These are phyloP conservation scores for Salix koriyanagi DNA, from an alignment of 345 rosid genomes.

Conservation along the genomic window DNA sequence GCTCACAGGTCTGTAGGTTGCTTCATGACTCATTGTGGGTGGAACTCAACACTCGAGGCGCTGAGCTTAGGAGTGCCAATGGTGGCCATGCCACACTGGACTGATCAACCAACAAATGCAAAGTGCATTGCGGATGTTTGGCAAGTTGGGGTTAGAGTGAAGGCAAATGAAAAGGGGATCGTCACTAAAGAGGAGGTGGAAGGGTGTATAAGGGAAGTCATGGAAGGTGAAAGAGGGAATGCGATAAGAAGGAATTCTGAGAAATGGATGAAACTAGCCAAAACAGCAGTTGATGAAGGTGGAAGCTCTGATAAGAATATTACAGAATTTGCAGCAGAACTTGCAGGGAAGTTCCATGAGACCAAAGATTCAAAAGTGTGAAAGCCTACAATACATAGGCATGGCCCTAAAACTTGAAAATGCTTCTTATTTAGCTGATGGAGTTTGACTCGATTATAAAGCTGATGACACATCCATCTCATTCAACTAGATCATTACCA, in stretches of 20 bases:
- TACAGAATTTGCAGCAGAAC: slow-evolving; percentile 5
- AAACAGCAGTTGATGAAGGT: slow-evolving; percentile 10
- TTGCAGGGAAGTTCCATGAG: neutral
- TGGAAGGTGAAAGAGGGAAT: slow-evolving; percentile 11
- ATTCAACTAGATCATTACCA: too few relatives aligned
- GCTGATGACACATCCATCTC: too few relatives aligned
- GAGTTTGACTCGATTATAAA: too few relatives aligned
- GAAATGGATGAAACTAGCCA: slow-evolving; percentile 21
- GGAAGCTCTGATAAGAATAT: slow-evolving; percentile 3
- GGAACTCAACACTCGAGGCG: slow-evolving; percentile 26
- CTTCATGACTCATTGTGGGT: slow-evolving; percentile 19
- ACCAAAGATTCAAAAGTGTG: neutral
- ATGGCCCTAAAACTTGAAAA: too few relatives aligned
- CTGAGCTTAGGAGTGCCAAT: slow-evolving; percentile 25
- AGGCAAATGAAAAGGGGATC: slow-evolving; percentile 9
- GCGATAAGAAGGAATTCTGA: slow-evolving; percentile 8
- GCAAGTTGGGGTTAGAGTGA: slow-evolving; percentile 12
- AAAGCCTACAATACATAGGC: too few relatives aligned
- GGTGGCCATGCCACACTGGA: slow-evolving; percentile 21
- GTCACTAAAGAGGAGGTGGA: slow-evolving; percentile 15
- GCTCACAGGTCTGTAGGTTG: slow-evolving; percentile 17
- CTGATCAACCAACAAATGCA: slow-evolving; percentile 21
- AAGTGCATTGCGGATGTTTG: slow-evolving; percentile 26
- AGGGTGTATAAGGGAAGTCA: slow-evolving; percentile 12
- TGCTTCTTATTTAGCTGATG: too few relatives aligned